Base-by-base conservation (phyloP, 2,329 filamentous ascomycete genomes). In the Aspergillus neotritici region DNA sequence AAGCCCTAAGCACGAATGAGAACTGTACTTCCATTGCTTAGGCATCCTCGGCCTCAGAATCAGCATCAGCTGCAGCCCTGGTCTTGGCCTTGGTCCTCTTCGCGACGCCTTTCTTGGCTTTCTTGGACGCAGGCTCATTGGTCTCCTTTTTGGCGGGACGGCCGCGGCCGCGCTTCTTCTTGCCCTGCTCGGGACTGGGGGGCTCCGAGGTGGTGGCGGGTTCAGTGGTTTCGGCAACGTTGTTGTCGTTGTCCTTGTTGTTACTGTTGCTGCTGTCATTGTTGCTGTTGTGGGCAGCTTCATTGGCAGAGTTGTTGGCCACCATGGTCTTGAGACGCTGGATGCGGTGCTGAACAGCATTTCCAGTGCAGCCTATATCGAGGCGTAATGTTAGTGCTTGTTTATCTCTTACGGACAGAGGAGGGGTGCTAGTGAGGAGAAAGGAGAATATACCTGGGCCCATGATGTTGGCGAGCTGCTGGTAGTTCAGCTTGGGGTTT, bases 331-430 rank as follows among this genome's bases (percentile, higher is more conserved):
- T 49, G 0, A 61, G 33, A 4, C 50, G 51, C n/a, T 44, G 40
- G 9, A 62, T 45, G 10, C 57, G 47, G 34, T 55, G 56, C 37
- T 56, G 49, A 5, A 59, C 32, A 0, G 58, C 56, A 8, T 45
- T 51, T 13, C 43, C 21, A 9, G 52, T 60, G 34, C 56, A 58
- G 0, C 47, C 60, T 62, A 17, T 12, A 7, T 48, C 12, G 9
- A n/a, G n/a, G 6, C 3, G 30, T 12, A 16, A 9, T n/a, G n/a
- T 31, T 7, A 30, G 31, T 2, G 3, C 39, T 17, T 10, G 16
- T 35, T 25, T 21, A 28, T 3, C 0, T 25, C 21, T 34, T 32
- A 8, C 32, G 3, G 32, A 8, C 21, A 4, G 25, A 5, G 2
- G 21, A 15, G 21, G 6, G 13, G 21, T n/a, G 25, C 13, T 13